Conservation (phyloP, 2,329 filamentous ascomycete species). For the Nemania sp. region DNA sequence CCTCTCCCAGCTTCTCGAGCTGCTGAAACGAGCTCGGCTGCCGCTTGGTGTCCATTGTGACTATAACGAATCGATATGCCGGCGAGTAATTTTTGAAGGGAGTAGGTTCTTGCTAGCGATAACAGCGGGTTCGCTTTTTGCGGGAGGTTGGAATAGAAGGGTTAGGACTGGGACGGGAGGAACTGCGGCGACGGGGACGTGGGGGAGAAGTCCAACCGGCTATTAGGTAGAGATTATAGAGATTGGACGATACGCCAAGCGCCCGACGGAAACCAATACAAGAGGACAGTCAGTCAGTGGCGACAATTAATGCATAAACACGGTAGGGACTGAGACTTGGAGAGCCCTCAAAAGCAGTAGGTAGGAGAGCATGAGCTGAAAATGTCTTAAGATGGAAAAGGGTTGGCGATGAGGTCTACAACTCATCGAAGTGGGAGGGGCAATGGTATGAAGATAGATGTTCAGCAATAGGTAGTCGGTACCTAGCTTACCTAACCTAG, state of each 20-base stretch:
- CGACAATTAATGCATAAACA: not conserved
- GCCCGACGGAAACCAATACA: constrained; percentile 5
- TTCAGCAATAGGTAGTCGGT: no score
- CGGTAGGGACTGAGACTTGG: not conserved
- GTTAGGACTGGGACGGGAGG: no score
- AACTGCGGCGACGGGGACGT: no score
- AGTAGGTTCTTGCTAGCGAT: not conserved
- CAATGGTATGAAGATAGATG: constrained; percentile 11
- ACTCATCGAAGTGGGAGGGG: constrained; percentile 9
- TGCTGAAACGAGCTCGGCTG: constrained; percentile 99
- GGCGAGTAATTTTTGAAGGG: not conserved
- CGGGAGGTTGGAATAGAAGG: not conserved
- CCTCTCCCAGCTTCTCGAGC: constrained; percentile 98
- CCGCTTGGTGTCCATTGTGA: constrained; percentile 86
- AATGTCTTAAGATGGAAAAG: not conserved
- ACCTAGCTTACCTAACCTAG: no score
- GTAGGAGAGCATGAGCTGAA: not conserved
- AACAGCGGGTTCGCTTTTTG: not conserved
- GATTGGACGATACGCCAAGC: not conserved
- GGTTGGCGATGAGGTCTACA: not conserved
- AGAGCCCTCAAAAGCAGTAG: not conserved
- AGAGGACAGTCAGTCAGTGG: not conserved
- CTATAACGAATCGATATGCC: not conserved
- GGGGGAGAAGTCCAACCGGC: not conserved
- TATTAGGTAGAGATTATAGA: not conserved